Conservation (phyloP, 768 basidiomycete species). For the Termitomyces bulborhizus region DNA sequence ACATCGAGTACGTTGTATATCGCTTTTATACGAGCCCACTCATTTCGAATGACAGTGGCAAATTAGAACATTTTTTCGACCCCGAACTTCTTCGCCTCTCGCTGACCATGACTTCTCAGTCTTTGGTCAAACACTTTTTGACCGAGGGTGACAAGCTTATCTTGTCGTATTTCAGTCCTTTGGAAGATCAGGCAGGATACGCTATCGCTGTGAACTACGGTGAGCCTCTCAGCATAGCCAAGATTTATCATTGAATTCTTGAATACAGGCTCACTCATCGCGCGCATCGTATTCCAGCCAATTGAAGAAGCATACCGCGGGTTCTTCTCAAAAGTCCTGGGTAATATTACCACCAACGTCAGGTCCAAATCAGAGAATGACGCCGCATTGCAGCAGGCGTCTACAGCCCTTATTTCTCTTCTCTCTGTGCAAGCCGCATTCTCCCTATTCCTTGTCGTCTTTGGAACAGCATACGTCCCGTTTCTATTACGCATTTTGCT, state of each 20-base stretch:
- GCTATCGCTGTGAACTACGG: constrained; percentile 96
- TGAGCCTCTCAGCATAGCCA: constrained; percentile 17
- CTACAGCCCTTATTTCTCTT: constrained; percentile 48
- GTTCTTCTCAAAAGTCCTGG: constrained; percentile 72
- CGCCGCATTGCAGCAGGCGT: constrained; percentile 32
- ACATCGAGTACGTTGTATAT: constrained; percentile 8
- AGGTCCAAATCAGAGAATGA: constrained; percentile 9
- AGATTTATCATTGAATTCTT: neutral
- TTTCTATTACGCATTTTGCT: constrained; percentile 65
- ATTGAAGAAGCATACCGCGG: constrained; percentile 90
- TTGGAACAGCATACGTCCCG: constrained; percentile 72
- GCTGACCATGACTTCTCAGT: constrained; percentile 81
- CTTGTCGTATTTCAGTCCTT: constrained; percentile 75
- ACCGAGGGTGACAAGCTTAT: constrained; percentile 95
- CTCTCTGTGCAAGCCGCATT: constrained; percentile 62
- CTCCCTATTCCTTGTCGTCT: constrained; percentile 63
- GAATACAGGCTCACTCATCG: constrained; percentile 76
- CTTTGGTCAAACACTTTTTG: constrained; percentile 87
- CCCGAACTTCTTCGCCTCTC: constrained; percentile 54
- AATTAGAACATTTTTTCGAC: constrained; percentile 20
- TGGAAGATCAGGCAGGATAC: constrained; percentile 90
- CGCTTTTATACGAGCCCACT: neutral
- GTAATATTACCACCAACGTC: constrained; percentile 11
- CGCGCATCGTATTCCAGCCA: constrained; percentile 91
- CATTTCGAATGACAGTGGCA: constrained; percentile 6